phyloP scores from a whole-genome alignment of 371 early-diverging fungal species.

The Rhizomucor pusillus region DNA sequence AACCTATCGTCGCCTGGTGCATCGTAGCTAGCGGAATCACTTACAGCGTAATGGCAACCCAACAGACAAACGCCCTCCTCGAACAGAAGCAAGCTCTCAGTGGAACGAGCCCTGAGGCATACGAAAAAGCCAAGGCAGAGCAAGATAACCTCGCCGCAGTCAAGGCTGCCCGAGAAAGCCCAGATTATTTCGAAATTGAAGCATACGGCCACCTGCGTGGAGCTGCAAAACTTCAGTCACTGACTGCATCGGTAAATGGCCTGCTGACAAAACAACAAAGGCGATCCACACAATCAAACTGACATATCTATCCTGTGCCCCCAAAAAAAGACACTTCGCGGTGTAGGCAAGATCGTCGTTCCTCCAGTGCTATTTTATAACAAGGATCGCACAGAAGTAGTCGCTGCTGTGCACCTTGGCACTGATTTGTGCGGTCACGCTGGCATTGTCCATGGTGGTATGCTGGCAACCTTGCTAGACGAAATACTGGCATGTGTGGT shows the following conservation, averaged over 20 bases:
- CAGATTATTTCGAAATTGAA: slow-evolving; percentile 25
- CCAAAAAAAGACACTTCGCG: slow-evolving; percentile 31
- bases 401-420: slow-evolving; percentile 38
- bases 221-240: slow-evolving; percentile 25
- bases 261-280: too few relatives aligned
- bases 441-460: slow-evolving; percentile 70
- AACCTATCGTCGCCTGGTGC: not conserved
- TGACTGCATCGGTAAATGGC: slow-evolving; percentile 34
- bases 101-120: slow-evolving; percentile 6
- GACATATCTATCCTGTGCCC: too few relatives aligned
- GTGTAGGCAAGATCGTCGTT: slow-evolving; percentile 34
- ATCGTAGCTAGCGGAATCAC: too few relatives aligned
- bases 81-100: slow-evolving; percentile 16
- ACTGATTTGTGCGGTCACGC: slow-evolving; percentile 57
- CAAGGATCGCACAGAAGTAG: slow-evolving; percentile 32
- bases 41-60: slow-evolving; percentile 15
- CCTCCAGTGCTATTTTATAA: slow-evolving; percentile 40
- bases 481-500: slow-evolving; percentile 59
- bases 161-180: slow-evolving; percentile 23
- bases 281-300: too few relatives aligned
- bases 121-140: slow-evolving; percentile 7
- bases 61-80: slow-evolving; percentile 20
- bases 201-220: slow-evolving; percentile 29
- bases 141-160: slow-evolving; percentile 33
- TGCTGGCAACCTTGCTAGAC: slow-evolving; percentile 69